Evolutionary conservation across 1,284 basidiomycete species (phyloP).

Genomic region (Ceratobasidium sp.): DNA sequence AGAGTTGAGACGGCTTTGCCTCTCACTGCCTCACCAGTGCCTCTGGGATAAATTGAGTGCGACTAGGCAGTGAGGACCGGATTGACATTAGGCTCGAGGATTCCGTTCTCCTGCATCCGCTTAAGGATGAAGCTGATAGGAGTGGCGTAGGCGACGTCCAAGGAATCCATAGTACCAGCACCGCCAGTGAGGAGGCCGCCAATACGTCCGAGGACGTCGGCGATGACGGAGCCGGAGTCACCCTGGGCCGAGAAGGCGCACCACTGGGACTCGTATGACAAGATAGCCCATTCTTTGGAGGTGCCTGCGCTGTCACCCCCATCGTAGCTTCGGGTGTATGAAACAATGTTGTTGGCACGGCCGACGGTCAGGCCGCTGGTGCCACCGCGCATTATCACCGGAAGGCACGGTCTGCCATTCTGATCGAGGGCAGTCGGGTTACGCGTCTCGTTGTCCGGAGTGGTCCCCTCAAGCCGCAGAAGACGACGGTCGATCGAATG

Average conservation of each 20-base stretch:
- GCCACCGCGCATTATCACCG: slow-evolving; percentile 44
- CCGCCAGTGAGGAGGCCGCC: slow-evolving; percentile 44
- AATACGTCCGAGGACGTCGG: slow-evolving; percentile 40
- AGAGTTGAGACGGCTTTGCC: no score
- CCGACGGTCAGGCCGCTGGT: slow-evolving; percentile 46
- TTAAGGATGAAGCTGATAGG: slow-evolving; percentile 44
- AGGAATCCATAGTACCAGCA: slow-evolving; percentile 9
- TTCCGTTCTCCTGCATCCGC: slow-evolving; percentile 25
- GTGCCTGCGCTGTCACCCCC: background rate
- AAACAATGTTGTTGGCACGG: slow-evolving; percentile 38
- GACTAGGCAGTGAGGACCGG: background rate
- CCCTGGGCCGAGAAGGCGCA: slow-evolving; percentile 44
- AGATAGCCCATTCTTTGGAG: slow-evolving; percentile 42
- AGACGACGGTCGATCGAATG: slow-evolving; percentile 46
- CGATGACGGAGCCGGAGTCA: slow-evolving; percentile 46
- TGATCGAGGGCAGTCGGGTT: slow-evolving; percentile 38
- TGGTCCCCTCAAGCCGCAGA: slow-evolving; percentile 43
- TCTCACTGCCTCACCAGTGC: no score
- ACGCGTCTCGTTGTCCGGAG: slow-evolving; percentile 45
- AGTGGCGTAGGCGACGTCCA: slow-evolving; percentile 43
- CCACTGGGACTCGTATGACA: slow-evolving; percentile 25
- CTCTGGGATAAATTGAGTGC: no score
- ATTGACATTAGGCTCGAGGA: slow-evolving; percentile 8
- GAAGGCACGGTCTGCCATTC: slow-evolving; percentile 30
- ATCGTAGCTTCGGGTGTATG: slow-evolving; percentile 39